A percentile compares a stretch with the other conserved stretches of the same genome.
These are phyloP conservation scores for Leishmania gerbilli DNA, from an alignment of 208 protist species.

Conservation along the genomic window DNA sequence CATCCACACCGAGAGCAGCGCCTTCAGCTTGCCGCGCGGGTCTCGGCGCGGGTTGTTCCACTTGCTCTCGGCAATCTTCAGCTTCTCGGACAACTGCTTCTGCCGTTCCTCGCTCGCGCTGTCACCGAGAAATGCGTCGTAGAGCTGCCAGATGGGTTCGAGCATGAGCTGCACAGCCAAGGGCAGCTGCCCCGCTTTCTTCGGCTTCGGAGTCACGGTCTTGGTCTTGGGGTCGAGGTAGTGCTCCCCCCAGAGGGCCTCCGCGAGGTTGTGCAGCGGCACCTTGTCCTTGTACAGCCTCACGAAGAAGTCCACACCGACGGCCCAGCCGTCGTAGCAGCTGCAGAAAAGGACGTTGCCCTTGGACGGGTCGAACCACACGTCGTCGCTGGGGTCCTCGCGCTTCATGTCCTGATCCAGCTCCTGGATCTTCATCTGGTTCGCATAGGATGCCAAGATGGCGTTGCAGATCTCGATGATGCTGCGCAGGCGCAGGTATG, in stretches of 20 bases:
- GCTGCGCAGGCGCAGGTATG: slow-evolving; percentile 91
- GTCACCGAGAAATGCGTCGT: slow-evolving; percentile 79
- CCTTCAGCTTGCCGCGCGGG: slow-evolving; percentile 70
- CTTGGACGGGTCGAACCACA: slow-evolving; percentile 96
- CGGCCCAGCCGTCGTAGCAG: slow-evolving; percentile 94
- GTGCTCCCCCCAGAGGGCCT: slow-evolving; percentile 96
- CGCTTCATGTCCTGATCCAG: slow-evolving; percentile 81
- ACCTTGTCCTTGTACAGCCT: slow-evolving; percentile 92
- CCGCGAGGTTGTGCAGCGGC: slow-evolving; percentile 54
- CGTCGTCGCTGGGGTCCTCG: slow-evolving; percentile 85
- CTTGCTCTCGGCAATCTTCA: slow-evolving; percentile 62
- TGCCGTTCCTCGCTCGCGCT: slow-evolving; percentile 82
- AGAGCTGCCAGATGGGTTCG: slow-evolving; percentile 96
- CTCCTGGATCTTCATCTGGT: slow-evolving; percentile 81
- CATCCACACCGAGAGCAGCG: slow-evolving; percentile 93
- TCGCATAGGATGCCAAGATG: slow-evolving; percentile 77
- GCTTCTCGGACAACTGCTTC: slow-evolving; percentile 56
- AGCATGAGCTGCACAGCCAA: slow-evolving; percentile 97
- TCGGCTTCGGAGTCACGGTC: slow-evolving; percentile 68
- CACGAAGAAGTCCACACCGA: slow-evolving; percentile 90
- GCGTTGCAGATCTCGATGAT: slow-evolving; percentile 96
- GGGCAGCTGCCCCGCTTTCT: slow-evolving; percentile 78
- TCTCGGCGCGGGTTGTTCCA: slow-evolving; percentile 83
- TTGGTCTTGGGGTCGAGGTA: slow-evolving; percentile 97
- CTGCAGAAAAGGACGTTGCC: slow-evolving; percentile 98